Percentiles rank a stretch among this genome's conserved stretches.
phyloP scores from a whole-genome alignment of 2,329 filamentous ascomycete species.

The Cladobotryum protrusum region DNA sequence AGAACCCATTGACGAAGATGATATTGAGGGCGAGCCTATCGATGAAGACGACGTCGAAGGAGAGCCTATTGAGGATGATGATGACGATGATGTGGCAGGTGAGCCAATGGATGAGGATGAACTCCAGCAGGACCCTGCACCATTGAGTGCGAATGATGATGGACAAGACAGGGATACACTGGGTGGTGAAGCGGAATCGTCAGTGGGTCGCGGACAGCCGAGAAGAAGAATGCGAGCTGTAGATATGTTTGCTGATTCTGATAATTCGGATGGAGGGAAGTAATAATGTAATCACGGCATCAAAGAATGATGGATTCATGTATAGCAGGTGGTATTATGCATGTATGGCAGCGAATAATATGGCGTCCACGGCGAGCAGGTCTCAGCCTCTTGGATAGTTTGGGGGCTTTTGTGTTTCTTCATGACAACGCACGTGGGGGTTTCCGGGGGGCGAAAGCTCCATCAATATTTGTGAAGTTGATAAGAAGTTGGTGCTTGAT shows the following conservation, averaged over 20 bases:
- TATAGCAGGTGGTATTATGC: not conserved
- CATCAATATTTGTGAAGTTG: no score
- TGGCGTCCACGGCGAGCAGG: no score
- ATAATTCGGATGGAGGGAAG: conserved; percentile 23
- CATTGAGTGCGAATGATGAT: not conserved
- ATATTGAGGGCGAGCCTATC: conserved; percentile 40
- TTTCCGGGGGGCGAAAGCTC: no score
- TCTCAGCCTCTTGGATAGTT: no score
- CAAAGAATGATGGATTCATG: not conserved
- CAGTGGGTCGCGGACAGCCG: conserved; percentile 24
- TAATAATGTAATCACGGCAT: not conserved
- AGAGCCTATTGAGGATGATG: conserved; percentile 38
- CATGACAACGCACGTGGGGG: no score
- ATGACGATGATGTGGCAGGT: conserved; percentile 34
- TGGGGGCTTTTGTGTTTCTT: no score
- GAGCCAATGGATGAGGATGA: conserved; percentile 42
- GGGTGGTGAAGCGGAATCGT: conserved; percentile 8
- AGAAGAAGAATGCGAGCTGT: conserved; percentile 67
- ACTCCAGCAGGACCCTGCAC: conserved; percentile 27
- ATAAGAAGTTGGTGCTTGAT: no score
- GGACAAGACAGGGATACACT: conserved; percentile 17
- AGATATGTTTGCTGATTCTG: conserved; percentile 83
- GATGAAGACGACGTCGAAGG: conserved; percentile 31
- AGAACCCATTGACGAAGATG: conserved; percentile 41
- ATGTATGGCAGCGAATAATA: no score